Conservation (phyloP, 2,329 filamentous ascomycete species). For the Diaporthe citri region DNA sequence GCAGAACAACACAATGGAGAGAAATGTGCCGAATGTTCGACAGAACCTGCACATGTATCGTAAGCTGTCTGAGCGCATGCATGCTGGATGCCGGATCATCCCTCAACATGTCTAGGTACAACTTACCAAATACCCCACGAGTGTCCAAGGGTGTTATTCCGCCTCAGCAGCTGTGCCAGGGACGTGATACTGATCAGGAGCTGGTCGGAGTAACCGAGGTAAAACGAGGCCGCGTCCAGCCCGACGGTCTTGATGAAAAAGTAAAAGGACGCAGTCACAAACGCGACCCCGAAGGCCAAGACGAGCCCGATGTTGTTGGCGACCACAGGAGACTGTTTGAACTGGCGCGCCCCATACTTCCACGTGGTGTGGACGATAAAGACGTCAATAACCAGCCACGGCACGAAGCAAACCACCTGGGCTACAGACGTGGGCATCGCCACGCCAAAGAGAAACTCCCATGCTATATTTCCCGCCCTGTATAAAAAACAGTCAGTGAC, state of each 20-base stretch:
- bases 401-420: slow-evolving; percentile 24
- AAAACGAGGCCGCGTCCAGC: slow-evolving; percentile 20
- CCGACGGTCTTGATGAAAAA: slow-evolving; percentile 28
- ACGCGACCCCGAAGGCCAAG: slow-evolving; percentile 6
- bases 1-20: slow-evolving; percentile 26
- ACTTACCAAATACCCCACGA: slow-evolving; percentile 39
- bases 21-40: slow-evolving; percentile 21
- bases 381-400: slow-evolving; percentile 37
- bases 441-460: slow-evolving; percentile 36
- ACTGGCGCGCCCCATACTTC: slow-evolving; percentile 36
- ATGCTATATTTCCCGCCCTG: slow-evolving; percentile 36
- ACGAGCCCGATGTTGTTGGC: slow-evolving; percentile 31
- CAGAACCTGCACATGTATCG: slow-evolving; percentile 6
- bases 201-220: slow-evolving; percentile 17
- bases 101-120: not conserved
- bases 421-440: slow-evolving; percentile 25
- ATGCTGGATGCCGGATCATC: not conserved
- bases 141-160: slow-evolving; percentile 37
- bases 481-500: not conserved
- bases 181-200: slow-evolving; percentile 30
- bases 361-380: slow-evolving; percentile 37
- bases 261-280: not conserved
- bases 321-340: slow-evolving; percentile 36
- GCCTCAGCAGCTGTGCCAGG: slow-evolving; percentile 34
- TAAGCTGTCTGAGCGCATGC: not conserved